These are phyloP conservation scores for Colletotrichum caudatum DNA, from an alignment of 2,329 filamentous ascomycete genomes.

Conservation along the genomic window DNA sequence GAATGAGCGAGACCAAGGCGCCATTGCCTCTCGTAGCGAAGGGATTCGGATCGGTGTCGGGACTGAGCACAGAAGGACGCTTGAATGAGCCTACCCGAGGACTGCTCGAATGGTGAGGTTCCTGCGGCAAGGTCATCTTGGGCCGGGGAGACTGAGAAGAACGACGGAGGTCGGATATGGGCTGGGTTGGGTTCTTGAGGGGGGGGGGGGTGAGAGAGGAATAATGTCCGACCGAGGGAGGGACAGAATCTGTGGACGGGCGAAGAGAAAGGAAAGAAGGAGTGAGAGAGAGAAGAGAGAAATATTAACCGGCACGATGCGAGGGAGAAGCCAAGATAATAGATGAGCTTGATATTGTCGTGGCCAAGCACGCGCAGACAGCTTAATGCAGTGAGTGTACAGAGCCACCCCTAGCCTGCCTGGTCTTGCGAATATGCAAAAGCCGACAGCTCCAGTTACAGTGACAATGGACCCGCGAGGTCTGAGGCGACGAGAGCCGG, in stretches of 20 bases:
- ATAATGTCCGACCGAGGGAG: not conserved
- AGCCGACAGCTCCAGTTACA: not conserved
- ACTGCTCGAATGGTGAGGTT: slow-evolving; percentile 31
- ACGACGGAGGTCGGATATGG: slow-evolving; percentile 1
- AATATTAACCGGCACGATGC: slow-evolving; percentile 20
- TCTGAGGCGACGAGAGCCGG: slow-evolving; percentile 21
- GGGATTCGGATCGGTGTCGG: slow-evolving; percentile 64
- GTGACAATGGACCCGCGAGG: slow-evolving; percentile 30
- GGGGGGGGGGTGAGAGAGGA: not conserved
- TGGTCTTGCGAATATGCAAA: not conserved
- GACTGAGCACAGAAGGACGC: slow-evolving; percentile 48
- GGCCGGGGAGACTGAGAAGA: slow-evolving; percentile 7
- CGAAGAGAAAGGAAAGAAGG: slow-evolving; percentile 8
- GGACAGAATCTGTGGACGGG: not conserved
- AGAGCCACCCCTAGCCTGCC: slow-evolving; percentile 2
- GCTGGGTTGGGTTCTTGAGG: not conserved
- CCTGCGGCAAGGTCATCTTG: slow-evolving; percentile 39
- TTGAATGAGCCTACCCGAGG: slow-evolving; percentile 42
- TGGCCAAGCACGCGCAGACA: slow-evolving; percentile 7
- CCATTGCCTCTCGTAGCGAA: slow-evolving; percentile 57
- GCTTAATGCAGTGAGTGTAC: slow-evolving; percentile 14
- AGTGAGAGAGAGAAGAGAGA: slow-evolving; percentile 3
- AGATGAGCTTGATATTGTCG: slow-evolving; percentile 40
- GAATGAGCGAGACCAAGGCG: slow-evolving; percentile 52
- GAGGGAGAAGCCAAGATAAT: slow-evolving; percentile 38